Evolutionary conservation across 208 protist species (phyloP).

Genomic region (Histomonas meleagridis): DNA sequence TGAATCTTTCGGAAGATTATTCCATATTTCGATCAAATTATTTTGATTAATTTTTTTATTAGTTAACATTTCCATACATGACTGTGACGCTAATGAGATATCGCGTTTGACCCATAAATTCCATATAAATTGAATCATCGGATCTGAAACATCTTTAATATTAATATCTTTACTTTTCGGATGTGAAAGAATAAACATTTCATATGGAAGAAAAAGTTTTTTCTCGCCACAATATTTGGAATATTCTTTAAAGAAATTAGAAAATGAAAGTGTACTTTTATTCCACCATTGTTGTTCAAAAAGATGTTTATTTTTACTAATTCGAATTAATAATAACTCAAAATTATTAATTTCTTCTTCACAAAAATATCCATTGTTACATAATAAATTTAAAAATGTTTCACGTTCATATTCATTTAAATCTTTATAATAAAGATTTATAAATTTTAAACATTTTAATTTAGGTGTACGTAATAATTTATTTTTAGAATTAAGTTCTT

Average conservation of each 20-base stretch:
- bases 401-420: neutral
- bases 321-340: neutral
- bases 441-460: neutral
- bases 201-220: neutral
- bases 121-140: conserved; percentile 7
- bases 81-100: neutral
- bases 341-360: neutral
- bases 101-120: conserved; percentile 30
- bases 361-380: neutral
- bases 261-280: neutral
- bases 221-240: neutral
- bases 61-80: neutral
- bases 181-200: conserved; percentile 12
- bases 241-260: neutral
- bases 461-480: no score
- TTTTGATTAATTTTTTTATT: neutral
- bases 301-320: neutral
- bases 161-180: neutral
- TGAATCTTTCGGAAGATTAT: neutral
- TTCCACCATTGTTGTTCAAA: neutral
- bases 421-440: neutral
- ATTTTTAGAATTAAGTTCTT: no score
- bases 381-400: neutral
- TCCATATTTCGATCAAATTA: neutral
- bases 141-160: neutral